Evolutionary conservation across 495 filamentous ascomycete species (phyloP).

Genomic region (Xanthoparmelia taractica): DNA sequence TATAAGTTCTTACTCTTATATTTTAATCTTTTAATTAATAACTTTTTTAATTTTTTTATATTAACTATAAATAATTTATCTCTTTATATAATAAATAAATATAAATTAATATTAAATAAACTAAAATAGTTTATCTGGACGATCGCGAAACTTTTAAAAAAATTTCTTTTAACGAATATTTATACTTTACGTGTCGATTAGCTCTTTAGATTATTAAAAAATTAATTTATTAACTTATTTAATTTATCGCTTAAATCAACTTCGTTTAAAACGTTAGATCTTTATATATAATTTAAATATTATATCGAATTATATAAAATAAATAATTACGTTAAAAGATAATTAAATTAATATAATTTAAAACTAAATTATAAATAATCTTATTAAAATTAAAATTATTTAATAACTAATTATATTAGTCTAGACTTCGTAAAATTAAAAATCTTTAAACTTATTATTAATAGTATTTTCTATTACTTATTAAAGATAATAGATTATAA

Average conservation of each 20-base stretch:
- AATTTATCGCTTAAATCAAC: constrained; percentile 14
- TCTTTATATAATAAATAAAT: too few species aligned
- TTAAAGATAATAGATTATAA: too few species aligned
- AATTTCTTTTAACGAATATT: too few species aligned
- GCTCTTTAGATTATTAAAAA: too few species aligned
- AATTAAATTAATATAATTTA: constrained; percentile 18
- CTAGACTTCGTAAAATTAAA: constrained; percentile 8
- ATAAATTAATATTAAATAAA: constrained; percentile 16
- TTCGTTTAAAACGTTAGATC: constrained; percentile 14
- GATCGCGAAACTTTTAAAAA: too few species aligned
- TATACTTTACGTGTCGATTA: too few species aligned
- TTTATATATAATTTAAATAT: constrained; percentile 18
- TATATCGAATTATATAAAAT: constrained; percentile 21
- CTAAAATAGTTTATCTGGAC: constrained; percentile 7
- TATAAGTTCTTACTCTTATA: constrained; percentile 2
- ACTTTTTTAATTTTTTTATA: constrained; percentile 2
- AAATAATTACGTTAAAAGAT: constrained; percentile 25
- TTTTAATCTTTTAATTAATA: constrained; percentile 2
- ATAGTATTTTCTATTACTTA: constrained; percentile 22
- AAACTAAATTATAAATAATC: constrained; percentile 19
- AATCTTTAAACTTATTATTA: constrained; percentile 14
- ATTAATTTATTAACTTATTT: too few species aligned
- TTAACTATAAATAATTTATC: too few species aligned
- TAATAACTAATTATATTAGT: background rate
- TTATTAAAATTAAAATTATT: too few species aligned